Evolutionary conservation across 1,284 basidiomycete genomes (phyloP).

Genomic region (Agaricales sp.): DNA sequence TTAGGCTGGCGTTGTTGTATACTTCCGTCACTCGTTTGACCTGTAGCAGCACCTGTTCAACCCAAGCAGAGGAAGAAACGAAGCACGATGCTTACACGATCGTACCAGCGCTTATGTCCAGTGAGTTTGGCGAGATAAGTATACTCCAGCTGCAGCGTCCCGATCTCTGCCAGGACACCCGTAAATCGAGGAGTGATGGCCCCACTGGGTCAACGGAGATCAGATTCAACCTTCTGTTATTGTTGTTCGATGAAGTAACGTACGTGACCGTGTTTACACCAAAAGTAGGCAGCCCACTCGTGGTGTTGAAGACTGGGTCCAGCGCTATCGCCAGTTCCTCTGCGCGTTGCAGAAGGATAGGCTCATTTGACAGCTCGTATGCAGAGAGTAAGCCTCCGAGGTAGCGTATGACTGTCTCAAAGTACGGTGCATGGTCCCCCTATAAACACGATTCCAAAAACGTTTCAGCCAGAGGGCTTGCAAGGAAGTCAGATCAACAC

Average conservation of each 20-base stretch:
- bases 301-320: constrained; percentile 40
- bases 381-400: constrained; percentile 65
- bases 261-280: constrained; percentile 31
- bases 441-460: constrained; percentile 11
- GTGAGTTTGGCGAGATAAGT: constrained; percentile 56
- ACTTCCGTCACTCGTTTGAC: constrained; percentile 25
- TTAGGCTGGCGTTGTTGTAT: neutral
- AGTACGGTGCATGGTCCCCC: constrained; percentile 40
- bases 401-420: constrained; percentile 71
- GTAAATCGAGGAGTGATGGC: constrained; percentile 22
- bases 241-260: constrained; percentile 4
- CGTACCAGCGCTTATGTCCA: constrained; percentile 39
- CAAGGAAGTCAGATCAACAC: constrained; percentile 6
- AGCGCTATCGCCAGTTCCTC: constrained; percentile 39
- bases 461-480: neutral
- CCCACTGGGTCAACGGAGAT: too few relatives aligned
- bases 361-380: constrained; percentile 54
- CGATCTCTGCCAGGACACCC: constrained; percentile 32
- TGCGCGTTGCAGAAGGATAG: constrained; percentile 36
- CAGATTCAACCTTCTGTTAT: constrained; percentile 3
- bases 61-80: constrained; percentile 17
- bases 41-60: constrained; percentile 39
- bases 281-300: constrained; percentile 38
- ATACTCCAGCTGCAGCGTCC: constrained; percentile 46
- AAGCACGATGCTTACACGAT: constrained; percentile 24